Percentiles rank a stretch among this genome's conserved stretches.
These are phyloP conservation scores for Yarrowia alimentaria DNA, from an alignment of 805 yeast genomes.

Conservation along the genomic window DNA sequence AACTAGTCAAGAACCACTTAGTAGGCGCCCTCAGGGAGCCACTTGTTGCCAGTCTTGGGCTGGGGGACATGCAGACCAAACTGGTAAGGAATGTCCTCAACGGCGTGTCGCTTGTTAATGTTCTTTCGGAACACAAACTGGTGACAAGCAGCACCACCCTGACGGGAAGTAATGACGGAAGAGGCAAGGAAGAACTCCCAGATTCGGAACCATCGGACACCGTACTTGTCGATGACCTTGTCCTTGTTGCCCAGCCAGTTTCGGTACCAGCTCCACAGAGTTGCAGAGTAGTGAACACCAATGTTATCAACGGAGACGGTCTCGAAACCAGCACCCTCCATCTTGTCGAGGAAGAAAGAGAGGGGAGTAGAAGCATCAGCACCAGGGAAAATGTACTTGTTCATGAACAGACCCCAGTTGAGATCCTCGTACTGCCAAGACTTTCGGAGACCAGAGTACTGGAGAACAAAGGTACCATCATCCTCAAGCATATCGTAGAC, in stretches of 20 bases:
- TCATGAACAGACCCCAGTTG: conserved; percentile 93
- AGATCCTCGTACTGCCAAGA: conserved; percentile 93
- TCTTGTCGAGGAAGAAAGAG: conserved; percentile 70
- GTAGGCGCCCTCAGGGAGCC: conserved; percentile 27
- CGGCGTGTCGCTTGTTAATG: conserved; percentile 77
- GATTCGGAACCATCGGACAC: conserved; percentile 85
- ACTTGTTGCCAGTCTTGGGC: conserved; percentile 28
- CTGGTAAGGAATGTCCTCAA: conserved; percentile 76
- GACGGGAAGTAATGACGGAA: conserved; percentile 83
- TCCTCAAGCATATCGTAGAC: conserved; percentile 86
- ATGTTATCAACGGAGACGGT: conserved; percentile 79
- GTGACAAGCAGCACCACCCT: conserved; percentile 89
- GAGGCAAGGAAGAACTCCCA: conserved; percentile 89
- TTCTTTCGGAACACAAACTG: conserved; percentile 91
- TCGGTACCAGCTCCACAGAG: conserved; percentile 91
- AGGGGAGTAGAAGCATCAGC: conserved; percentile 95
- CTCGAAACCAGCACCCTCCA: conserved; percentile 86
- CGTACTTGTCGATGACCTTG: conserved; percentile 72
- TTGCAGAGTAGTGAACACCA: conserved; percentile 90
- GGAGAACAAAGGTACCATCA: conserved; percentile 83
- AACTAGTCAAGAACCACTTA: too few relatives aligned
- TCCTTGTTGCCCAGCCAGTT: conserved; percentile 88
- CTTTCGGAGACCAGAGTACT: conserved; percentile 88
- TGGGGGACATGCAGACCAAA: conserved; percentile 58
- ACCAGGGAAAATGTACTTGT: conserved; percentile 95